Conservation (phyloP, 2,329 filamentous ascomycete species). For the Aureobasidium uvarum region DNA sequence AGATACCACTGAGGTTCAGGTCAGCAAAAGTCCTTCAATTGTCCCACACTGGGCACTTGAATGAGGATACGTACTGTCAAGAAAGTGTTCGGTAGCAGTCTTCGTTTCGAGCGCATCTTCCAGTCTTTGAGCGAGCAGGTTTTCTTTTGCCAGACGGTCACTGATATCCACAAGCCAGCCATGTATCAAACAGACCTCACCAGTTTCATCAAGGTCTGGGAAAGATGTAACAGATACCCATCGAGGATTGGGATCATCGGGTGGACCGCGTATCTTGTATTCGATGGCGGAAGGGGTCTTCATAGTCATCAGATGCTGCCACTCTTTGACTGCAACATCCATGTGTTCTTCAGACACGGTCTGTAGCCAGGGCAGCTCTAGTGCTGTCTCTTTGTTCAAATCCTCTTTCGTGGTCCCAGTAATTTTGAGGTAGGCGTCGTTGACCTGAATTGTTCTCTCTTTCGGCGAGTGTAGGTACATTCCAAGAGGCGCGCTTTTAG, state of each 20-base stretch:
- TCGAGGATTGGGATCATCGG: background rate
- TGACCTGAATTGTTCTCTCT: slow-evolving; percentile 42
- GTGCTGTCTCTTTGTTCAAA: background rate
- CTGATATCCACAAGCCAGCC: slow-evolving; percentile 48
- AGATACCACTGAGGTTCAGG: slow-evolving; percentile 36
- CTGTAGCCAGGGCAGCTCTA: slow-evolving; percentile 5
- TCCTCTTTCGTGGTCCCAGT: slow-evolving; percentile 32
- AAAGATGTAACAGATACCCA: slow-evolving; percentile 27
- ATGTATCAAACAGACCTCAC: slow-evolving; percentile 42
- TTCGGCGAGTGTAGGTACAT: slow-evolving; percentile 38
- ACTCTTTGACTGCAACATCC: slow-evolving; percentile 5
- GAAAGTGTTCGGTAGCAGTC: slow-evolving; percentile 40
- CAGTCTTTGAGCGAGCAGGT: slow-evolving; percentile 36
- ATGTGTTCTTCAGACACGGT: slow-evolving; percentile 4
- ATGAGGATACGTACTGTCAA: slow-evolving; percentile 32
- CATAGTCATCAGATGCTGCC: slow-evolving; percentile 1
- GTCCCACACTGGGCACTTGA: background rate
- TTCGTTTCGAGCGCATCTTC: slow-evolving; percentile 41
- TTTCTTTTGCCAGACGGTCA: slow-evolving; percentile 46
- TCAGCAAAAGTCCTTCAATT: background rate
- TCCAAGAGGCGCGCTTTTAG: slow-evolving; percentile 42
- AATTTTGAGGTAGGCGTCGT: slow-evolving; percentile 43
- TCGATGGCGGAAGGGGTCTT: slow-evolving; percentile 6
- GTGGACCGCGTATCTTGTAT: background rate
- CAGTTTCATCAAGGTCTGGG: slow-evolving; percentile 36